Conservation (phyloP, 768 basidiomycete species). For the Amanita rubescens region DNA sequence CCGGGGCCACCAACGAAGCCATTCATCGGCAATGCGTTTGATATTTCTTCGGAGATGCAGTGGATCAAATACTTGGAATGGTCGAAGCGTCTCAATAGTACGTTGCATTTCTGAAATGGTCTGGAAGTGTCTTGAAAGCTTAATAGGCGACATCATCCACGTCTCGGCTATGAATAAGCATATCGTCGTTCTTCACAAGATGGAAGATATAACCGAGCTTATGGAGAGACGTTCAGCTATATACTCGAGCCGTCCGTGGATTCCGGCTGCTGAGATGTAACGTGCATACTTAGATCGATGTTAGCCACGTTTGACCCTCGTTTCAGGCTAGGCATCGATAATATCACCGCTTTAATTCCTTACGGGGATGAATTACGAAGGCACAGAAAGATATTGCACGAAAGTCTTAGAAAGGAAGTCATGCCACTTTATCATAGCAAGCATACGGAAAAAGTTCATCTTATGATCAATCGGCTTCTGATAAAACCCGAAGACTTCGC, state of each 20-base stretch:
- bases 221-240: conserved; percentile 20
- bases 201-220: conserved; percentile 16
- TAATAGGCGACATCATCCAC: conserved; percentile 22
- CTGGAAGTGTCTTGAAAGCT: not conserved
- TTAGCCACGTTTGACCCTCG: not conserved
- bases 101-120: not conserved
- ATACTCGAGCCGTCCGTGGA: conserved; percentile 19
- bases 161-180: conserved; percentile 15
- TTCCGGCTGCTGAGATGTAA: conserved; percentile 16
- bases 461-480: not conserved
- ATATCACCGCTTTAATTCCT: conserved; percentile 7
- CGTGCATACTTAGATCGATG: not conserved
- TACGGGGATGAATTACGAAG: not conserved
- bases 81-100: conserved; percentile 3
- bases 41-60: not conserved
- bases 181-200: conserved; percentile 18
- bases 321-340: conserved; percentile 12
- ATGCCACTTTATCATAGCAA: not conserved
- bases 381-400: conserved; percentile 1
- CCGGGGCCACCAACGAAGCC: not conserved
- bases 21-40: conserved; percentile 1
- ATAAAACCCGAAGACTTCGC: not conserved
- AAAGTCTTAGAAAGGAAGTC: not conserved
- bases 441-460: not conserved
- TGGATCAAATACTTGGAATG: conserved; percentile 1